Evolutionary conservation across 2,329 filamentous ascomycete species (phyloP).

Genomic region (Rhinocladiella mackenziei): DNA sequence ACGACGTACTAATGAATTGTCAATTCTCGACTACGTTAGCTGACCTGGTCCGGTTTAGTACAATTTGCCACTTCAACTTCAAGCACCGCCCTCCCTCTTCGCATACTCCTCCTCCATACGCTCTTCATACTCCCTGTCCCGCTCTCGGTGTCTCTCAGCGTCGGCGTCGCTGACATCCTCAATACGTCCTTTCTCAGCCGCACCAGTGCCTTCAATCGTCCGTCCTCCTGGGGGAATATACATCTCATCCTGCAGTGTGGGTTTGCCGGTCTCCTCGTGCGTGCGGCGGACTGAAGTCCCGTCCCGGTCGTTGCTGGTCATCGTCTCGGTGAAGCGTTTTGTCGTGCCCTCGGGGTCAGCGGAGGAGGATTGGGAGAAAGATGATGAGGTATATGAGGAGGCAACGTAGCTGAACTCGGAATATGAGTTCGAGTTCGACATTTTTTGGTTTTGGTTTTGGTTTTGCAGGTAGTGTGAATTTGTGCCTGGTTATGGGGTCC

Average conservation of each 20-base stretch:
- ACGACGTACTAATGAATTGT: too few species aligned
- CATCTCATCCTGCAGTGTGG: conserved; percentile 11
- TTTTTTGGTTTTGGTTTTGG: not conserved
- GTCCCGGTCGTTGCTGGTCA: conserved; percentile 18
- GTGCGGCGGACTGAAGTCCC: conserved; percentile 18
- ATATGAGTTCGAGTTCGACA: not conserved
- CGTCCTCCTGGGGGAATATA: conserved; percentile 7
- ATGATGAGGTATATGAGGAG: not conserved
- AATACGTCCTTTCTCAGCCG: too few species aligned
- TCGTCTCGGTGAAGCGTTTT: conserved; percentile 14
- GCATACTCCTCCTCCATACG: conserved; percentile 47
- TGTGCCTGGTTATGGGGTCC: not conserved
- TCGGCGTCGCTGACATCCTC: conserved; percentile 16
- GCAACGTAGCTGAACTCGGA: too few species aligned
- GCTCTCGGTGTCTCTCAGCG: conserved; percentile 40
- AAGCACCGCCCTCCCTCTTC: conserved; percentile 43
- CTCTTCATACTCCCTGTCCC: conserved; percentile 43
- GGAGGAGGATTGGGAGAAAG: not conserved
- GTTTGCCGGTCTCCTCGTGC: conserved; percentile 14
- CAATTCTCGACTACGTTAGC: too few species aligned
- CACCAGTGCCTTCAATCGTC: not conserved
- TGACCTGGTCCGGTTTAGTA: too few species aligned
- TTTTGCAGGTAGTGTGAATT: not conserved
- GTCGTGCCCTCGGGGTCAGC: not conserved
- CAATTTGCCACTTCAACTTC: too few species aligned